These are phyloP conservation scores for Bocquillonia castaneifolia DNA, from an alignment of 441 rosid species.

Conservation along the genomic window DNA sequence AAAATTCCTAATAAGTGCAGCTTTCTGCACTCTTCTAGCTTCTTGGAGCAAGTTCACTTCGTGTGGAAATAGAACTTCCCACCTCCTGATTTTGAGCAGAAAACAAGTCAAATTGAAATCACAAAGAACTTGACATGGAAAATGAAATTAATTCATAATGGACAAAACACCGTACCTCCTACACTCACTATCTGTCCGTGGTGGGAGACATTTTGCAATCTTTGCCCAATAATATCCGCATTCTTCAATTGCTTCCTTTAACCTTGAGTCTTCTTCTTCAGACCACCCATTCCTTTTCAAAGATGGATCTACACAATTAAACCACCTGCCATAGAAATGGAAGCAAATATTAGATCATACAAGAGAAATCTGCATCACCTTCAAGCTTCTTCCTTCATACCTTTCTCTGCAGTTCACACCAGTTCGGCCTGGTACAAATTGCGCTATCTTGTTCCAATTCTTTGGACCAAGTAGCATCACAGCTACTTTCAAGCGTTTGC, in stretches of 20 bases:
- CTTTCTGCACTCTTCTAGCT: slow-evolving; percentile 46
- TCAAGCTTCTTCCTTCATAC: slow-evolving; percentile 26
- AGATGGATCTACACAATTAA: slow-evolving; percentile 69
- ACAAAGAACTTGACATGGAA: neutral
- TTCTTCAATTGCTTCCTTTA: slow-evolving; percentile 57
- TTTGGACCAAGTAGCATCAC: slow-evolving; percentile 71
- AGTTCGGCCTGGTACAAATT: slow-evolving; percentile 76
- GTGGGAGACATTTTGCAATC: slow-evolving; percentile 53
- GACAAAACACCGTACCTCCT: slow-evolving; percentile 41
- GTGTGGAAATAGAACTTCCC: slow-evolving; percentile 60
- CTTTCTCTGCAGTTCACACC: slow-evolving; percentile 77
- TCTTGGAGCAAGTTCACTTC: slow-evolving; percentile 55
- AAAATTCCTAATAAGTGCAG: slow-evolving; percentile 57
- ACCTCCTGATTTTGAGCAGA: slow-evolving; percentile 46
- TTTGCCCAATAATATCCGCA: slow-evolving; percentile 72
- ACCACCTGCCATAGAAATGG: slow-evolving; percentile 53
- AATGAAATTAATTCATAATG: neutral
- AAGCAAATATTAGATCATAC: slow-evolving; percentile 13
- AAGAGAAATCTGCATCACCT: slow-evolving; percentile 7
- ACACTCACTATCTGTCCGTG: slow-evolving; percentile 83
- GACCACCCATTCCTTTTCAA: slow-evolving; percentile 61
- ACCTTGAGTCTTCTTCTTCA: slow-evolving; percentile 65
- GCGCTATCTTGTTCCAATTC: slow-evolving; percentile 74
- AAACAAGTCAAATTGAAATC: neutral
- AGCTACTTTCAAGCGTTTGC: slow-evolving; percentile 70